Conservation (phyloP, 352 stramenopile genomes). For the Globisporangium megalacanthum region DNA sequence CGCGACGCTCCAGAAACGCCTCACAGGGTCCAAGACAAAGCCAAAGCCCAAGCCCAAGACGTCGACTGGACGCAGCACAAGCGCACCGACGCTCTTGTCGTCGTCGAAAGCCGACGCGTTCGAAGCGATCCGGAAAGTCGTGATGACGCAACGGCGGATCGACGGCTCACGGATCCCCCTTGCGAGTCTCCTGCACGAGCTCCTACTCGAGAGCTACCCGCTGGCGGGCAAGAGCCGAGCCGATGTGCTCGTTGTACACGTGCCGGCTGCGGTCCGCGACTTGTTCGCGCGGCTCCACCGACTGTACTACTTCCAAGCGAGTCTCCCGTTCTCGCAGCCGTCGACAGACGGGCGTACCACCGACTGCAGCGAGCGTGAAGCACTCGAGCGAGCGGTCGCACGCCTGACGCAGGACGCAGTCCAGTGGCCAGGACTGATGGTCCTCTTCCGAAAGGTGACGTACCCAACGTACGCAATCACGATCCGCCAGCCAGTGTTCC, state of each 20-base stretch:
- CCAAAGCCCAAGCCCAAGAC: constrained; percentile 2
- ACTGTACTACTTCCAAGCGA: constrained; percentile 67
- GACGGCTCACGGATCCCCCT: constrained; percentile 68
- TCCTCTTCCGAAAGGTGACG: constrained; percentile 62
- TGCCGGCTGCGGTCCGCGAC: constrained; percentile 33
- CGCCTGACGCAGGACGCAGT: constrained; percentile 38
- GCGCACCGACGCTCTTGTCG: neutral
- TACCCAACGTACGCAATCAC: constrained; percentile 51
- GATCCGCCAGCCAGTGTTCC: constrained; percentile 30
- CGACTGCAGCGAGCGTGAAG: constrained; percentile 10
- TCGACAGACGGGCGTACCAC: neutral
- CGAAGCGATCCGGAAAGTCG: constrained; percentile 33
- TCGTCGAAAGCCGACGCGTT: constrained; percentile 36
- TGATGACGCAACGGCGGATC: constrained; percentile 59
- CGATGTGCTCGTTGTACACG: constrained; percentile 45
- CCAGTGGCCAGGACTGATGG: constrained; percentile 70
- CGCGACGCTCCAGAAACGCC: constrained; percentile 40
- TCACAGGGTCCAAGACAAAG: constrained; percentile 42
- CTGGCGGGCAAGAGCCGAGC: constrained; percentile 22
- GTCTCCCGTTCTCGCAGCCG: constrained; percentile 12
- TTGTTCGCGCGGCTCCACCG: constrained; percentile 67
- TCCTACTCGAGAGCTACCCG: constrained; percentile 44
- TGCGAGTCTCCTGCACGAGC: constrained; percentile 46
- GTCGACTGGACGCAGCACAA: neutral
- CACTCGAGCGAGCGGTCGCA: constrained; percentile 21